A percentile compares a stretch with the other conserved stretches of the same genome.
phyloP scores from a whole-genome alignment of 2,329 filamentous ascomycete genomes.

The Pyricularia sp. region DNA sequence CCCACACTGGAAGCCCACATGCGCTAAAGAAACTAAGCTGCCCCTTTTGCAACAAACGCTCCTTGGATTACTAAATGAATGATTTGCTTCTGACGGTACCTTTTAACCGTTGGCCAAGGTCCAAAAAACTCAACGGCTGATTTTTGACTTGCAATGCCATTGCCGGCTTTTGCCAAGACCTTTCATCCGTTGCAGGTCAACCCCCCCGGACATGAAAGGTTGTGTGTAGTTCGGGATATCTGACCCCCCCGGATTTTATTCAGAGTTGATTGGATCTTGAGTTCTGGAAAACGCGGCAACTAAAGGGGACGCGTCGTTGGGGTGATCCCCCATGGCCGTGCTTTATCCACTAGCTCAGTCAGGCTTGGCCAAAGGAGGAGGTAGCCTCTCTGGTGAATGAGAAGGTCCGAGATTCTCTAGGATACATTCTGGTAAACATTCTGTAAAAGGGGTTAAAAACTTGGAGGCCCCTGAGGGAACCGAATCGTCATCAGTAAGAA shows the following conservation, averaged over 20 bases:
- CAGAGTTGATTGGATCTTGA: not conserved
- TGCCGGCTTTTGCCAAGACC: not conserved
- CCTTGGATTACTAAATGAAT: no score
- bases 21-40: no score
- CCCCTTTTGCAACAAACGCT: no score
- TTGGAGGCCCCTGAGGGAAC: not conserved
- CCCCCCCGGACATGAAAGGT: not conserved
- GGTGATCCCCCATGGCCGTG: not conserved
- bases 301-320: not conserved
- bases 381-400: not conserved
- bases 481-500: no score
- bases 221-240: not conserved
- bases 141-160: not conserved
- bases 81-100: no score
- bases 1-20: no score
- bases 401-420: not conserved
- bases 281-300: not conserved
- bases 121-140: not conserved
- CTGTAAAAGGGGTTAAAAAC: not conserved
- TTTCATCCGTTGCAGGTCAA: not conserved
- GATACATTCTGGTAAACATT: not conserved
- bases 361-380: not conserved
- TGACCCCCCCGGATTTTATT: not conserved
- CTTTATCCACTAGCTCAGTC: not conserved
- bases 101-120: not conserved